Conservation (phyloP, 129 eudicot genomes). For the Erigeron canadensis region DNA sequence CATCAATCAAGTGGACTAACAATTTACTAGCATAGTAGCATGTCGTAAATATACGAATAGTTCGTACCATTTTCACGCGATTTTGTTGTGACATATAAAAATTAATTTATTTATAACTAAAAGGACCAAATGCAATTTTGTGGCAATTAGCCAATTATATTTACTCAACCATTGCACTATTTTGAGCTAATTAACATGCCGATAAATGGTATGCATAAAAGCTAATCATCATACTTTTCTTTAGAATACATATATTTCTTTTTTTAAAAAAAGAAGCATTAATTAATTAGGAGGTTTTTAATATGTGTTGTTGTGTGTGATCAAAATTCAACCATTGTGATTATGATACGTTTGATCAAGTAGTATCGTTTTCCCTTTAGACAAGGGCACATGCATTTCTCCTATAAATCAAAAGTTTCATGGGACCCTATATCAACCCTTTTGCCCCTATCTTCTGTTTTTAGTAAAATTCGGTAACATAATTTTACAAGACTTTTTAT, state of each 20-base stretch:
- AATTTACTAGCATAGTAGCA: no score
- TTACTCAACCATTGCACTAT: no score
- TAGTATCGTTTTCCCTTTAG: slow-evolving; percentile 27
- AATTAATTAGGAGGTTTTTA: slow-evolving; percentile 23
- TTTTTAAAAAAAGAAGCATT: slow-evolving; percentile 14
- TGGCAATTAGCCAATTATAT: no score
- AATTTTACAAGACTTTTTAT: neutral
- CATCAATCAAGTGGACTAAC: no score
- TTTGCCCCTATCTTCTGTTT: slow-evolving; percentile 27
- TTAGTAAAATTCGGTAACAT: slow-evolving; percentile 1
- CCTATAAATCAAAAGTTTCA: slow-evolving; percentile 38
- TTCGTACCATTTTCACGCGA: no score
- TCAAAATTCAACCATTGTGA: slow-evolving; percentile 36
- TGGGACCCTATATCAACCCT: slow-evolving; percentile 28
- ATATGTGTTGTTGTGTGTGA: slow-evolving; percentile 15
- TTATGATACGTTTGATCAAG: slow-evolving; percentile 34
- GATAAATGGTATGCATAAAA: no score
- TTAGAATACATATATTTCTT: neutral
- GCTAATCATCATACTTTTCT: no score
- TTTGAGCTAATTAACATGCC: no score
- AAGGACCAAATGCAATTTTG: no score
- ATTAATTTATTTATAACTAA: no score
- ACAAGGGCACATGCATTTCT: slow-evolving; percentile 54
- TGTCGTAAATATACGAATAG: no score
- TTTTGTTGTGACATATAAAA: no score